phyloP scores from a whole-genome alignment of 2,329 filamentous ascomycete species.

The Colletotrichum musae region DNA sequence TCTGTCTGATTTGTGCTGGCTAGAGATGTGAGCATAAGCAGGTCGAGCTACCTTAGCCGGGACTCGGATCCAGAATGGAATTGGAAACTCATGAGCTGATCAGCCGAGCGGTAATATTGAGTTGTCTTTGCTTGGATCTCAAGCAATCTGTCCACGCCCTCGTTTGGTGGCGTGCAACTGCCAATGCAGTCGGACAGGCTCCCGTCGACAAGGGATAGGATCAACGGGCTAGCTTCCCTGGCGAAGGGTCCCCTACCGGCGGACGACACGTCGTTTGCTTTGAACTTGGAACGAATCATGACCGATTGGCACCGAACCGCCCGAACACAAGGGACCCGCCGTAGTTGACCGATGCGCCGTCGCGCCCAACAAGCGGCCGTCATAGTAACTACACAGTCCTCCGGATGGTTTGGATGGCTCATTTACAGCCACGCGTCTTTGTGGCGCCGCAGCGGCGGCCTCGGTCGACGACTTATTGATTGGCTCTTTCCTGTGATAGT shows the following conservation, averaged over 20 bases:
- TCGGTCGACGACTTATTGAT: not conserved
- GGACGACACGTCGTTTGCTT: conserved; percentile 25
- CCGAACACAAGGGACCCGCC: conserved; percentile 5
- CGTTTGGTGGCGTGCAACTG: conserved; percentile 3
- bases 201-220: conserved; percentile 20
- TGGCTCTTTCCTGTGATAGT: not conserved
- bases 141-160: conserved; percentile 26
- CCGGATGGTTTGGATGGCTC: not conserved
- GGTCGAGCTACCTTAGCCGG: not conserved
- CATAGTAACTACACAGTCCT: not conserved
- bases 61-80: conserved; percentile 4
- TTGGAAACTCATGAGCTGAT: conserved; percentile 26
- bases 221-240: conserved; percentile 14
- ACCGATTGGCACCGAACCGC: conserved; percentile 12
- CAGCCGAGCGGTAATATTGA: conserved; percentile 18
- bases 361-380: not conserved
- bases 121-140: conserved; percentile 11
- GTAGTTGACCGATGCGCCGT: not conserved
- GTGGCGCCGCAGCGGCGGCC: conserved; percentile 16
- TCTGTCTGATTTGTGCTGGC: not conserved
- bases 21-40: not conserved
- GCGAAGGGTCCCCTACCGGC: conserved; percentile 4
- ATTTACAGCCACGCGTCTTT: conserved; percentile 22
- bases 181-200: conserved; percentile 20
- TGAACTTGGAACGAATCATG: conserved; percentile 23